These are phyloP conservation scores for Botrytis sinoallii DNA, from an alignment of 2,329 filamentous ascomycete genomes.

Conservation along the genomic window DNA sequence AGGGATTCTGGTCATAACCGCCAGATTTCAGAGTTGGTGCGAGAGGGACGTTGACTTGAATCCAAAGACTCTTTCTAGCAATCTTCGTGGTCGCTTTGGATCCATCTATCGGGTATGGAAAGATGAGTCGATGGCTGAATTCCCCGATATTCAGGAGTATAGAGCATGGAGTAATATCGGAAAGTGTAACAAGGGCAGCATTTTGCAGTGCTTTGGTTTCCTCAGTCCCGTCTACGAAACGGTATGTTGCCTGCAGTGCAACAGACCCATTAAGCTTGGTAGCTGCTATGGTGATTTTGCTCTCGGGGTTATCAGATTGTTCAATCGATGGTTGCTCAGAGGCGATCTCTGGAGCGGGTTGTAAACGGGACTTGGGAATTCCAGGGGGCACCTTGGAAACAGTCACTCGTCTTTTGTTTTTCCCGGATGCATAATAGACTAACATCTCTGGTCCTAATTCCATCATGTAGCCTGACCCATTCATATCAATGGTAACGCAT, in stretches of 20 bases:
- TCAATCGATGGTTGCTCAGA: background rate
- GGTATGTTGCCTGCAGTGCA: background rate
- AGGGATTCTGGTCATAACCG: slow-evolving; percentile 9
- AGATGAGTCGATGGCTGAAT: slow-evolving; percentile 6
- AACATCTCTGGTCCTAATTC: too few species aligned
- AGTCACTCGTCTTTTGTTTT: background rate
- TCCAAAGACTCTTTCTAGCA: slow-evolving; percentile 13
- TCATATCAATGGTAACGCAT: background rate
- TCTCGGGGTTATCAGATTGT: background rate
- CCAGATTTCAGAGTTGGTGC: background rate
- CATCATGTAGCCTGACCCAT: background rate
- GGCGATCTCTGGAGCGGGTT: background rate
- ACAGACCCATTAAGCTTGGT: background rate
- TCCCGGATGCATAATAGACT: background rate
- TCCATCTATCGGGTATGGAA: slow-evolving; percentile 8
- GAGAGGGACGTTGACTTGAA: slow-evolving; percentile 10
- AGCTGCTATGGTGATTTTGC: background rate
- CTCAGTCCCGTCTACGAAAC: background rate
- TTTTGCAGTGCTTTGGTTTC: slow-evolving; percentile 10
- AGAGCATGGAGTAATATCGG: slow-evolving; percentile 9
- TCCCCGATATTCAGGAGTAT: slow-evolving; percentile 1
- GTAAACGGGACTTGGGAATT: background rate
- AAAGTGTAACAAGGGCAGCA: slow-evolving; percentile 8
- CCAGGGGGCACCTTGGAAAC: background rate
- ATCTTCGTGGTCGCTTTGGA: background rate